Evolutionary conservation across 1,284 basidiomycete species (phyloP).

Genomic region (Sanghuangporus weigelae): DNA sequence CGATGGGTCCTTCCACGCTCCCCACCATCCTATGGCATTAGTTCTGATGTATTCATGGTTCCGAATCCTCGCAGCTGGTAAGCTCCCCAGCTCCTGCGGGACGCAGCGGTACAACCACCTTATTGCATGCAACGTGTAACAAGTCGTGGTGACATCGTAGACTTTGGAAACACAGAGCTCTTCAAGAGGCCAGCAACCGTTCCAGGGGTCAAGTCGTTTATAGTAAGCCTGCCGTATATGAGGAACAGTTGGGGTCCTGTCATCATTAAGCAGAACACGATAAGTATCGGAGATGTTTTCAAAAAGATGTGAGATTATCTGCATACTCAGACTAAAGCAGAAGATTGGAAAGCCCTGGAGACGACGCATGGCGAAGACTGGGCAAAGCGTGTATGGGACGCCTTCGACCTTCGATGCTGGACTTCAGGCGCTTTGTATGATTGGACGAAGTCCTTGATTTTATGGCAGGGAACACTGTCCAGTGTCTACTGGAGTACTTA

Average conservation of each 20-base stretch:
- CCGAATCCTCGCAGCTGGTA: constrained; percentile 11
- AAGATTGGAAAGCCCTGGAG: background rate
- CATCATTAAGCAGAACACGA: background rate
- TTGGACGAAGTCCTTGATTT: constrained; percentile 6
- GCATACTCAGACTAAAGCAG: constrained; percentile 6
- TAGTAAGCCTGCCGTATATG: constrained; percentile 3
- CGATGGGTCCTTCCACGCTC: background rate
- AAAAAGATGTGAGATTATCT: constrained; percentile 9
- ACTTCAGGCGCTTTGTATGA: background rate
- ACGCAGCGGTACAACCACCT: constrained; percentile 11
- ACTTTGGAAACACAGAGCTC: constrained; percentile 8
- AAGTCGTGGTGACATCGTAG: constrained; percentile 10
- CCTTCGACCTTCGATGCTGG: constrained; percentile 2
- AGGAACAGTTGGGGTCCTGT: constrained; percentile 13
- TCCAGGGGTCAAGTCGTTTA: background rate
- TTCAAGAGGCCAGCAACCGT: constrained; percentile 7
- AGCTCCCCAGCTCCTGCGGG: constrained; percentile 14
- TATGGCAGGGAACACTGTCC: constrained; percentile 3
- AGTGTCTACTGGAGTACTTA: constrained; percentile 13
- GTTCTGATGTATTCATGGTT: constrained; percentile 3
- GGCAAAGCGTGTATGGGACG: background rate
- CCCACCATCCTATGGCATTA: background rate
- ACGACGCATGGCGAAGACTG: background rate
- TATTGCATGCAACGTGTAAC: constrained; percentile 8
- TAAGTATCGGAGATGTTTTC: constrained; percentile 11